Evolutionary conservation across 768 basidiomycete genomes (phyloP), one percentile per base, ranked within the genome.

Genomic region (Asterophora parasitica): DNA sequence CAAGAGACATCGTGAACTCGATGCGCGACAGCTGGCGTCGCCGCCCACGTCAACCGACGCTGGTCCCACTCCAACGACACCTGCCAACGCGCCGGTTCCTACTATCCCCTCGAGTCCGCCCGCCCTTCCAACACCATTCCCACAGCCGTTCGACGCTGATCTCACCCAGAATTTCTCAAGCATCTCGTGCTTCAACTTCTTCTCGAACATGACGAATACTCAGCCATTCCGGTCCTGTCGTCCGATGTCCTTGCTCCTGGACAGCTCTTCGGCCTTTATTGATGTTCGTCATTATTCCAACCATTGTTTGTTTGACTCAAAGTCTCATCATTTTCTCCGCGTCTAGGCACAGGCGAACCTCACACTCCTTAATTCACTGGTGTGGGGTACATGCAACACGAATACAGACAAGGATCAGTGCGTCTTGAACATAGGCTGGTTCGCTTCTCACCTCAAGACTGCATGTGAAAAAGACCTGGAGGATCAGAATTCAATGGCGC

Each of bases 361-460:
- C 33, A 76, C 79, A 1, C 61, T 74, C 30, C 71, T 89, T 58
- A 92, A 91, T 57, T 63, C 69, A 7, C 69, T 89, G 42, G 59
- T 92, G 6, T 88, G 87, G 83, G 87, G 86, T 2, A 88, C 85
- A 0, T 93, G 91, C 63, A 83, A 89, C 55, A 86, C 87, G 5
- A 65, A 61, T 12, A 58, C 64, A 1, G 58, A 62, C 2, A 60
- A 66, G 11, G 70, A 65, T 17, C 74, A 82, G 50, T 93, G 90
- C 56, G 55, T 65, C n/a, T 53, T 66, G 23, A 86, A 85, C 53
- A 88, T 93, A 82, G 71, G 58, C 5, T 79, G 76, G 73, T 87
- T 84, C 60, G 75, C 78, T 1, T 58, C 64, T 0, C 54, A 65
- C 27, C 62, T 90, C 12, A 63, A 73, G 53, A 57, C 61, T 1